phyloP scores from a whole-genome alignment of 208 protist species.

The Novymonas esmeraldas region DNA sequence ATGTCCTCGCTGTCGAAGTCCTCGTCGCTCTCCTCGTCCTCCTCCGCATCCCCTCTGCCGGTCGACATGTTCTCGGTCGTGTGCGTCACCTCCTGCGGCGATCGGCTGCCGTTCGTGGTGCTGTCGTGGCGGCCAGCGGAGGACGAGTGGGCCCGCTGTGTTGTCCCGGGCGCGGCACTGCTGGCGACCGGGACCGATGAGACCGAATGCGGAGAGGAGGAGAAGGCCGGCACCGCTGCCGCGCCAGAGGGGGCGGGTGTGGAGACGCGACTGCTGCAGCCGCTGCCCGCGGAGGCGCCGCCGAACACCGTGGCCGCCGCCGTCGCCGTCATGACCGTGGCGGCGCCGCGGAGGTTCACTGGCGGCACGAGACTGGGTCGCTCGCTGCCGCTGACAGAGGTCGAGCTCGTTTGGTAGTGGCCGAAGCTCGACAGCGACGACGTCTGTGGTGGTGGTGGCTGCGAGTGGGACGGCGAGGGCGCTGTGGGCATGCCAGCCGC shows the following conservation, averaged over 20 bases:
- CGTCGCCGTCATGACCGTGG: not conserved
- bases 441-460: too few relatives aligned
- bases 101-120: conserved; percentile 21
- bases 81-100: conserved; percentile 27
- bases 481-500: too few relatives aligned
- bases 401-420: not conserved
- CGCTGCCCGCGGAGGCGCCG: not conserved
- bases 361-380: not conserved
- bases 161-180: not conserved
- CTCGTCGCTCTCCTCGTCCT: conserved; percentile 45
- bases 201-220: not conserved
- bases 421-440: not conserved
- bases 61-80: conserved; percentile 25
- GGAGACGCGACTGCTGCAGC: not conserved
- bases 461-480: too few relatives aligned
- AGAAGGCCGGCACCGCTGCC: too few relatives aligned
- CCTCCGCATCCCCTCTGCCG: conserved; percentile 16
- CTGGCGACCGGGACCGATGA: too few relatives aligned
- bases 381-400: not conserved
- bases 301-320: not conserved
- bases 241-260: not conserved
- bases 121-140: conserved; percentile 7
- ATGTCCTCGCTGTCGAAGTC: conserved; percentile 58
- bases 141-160: not conserved
- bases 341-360: not conserved